Conservation (phyloP, 495 filamentous ascomycete genomes). For the Penicillium daleae region DNA sequence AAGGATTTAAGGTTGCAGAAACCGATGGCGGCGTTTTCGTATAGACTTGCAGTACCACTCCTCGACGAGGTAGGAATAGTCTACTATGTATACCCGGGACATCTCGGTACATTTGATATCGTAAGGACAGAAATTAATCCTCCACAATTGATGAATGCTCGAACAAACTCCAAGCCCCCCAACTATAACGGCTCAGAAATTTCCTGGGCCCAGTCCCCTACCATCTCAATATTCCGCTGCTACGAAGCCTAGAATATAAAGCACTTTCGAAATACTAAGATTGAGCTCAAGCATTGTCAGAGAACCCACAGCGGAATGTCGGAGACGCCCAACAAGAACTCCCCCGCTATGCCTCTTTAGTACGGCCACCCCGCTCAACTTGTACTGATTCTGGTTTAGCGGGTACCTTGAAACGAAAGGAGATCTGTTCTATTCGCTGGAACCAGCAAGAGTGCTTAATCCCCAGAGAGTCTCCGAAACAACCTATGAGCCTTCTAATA, state of each 20-base stretch:
- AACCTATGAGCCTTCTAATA: not conserved
- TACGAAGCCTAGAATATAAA: not conserved
- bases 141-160: not conserved
- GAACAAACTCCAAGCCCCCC: not conserved
- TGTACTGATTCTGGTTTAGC: not conserved
- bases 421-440: not conserved
- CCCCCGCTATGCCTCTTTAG: not conserved
- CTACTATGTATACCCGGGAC: not conserved
- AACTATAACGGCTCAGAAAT: not conserved
- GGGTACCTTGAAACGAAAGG: not conserved
- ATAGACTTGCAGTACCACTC: not conserved
- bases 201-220: not conserved
- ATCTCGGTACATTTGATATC: not conserved
- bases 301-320: not conserved
- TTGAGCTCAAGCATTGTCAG: not conserved
- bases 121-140: too few species aligned
- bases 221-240: not conserved
- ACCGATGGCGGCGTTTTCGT: not conserved
- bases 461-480: not conserved
- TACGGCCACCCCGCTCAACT: slow-evolving; percentile 1
- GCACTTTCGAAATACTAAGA: not conserved
- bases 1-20: not conserved
- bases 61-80: not conserved
- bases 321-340: not conserved
- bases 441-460: not conserved